A percentile compares a stretch with the other conserved stretches of the same genome.
phyloP scores from a whole-genome alignment of 306 rosid genomes.

The Albizia julibrissin region DNA sequence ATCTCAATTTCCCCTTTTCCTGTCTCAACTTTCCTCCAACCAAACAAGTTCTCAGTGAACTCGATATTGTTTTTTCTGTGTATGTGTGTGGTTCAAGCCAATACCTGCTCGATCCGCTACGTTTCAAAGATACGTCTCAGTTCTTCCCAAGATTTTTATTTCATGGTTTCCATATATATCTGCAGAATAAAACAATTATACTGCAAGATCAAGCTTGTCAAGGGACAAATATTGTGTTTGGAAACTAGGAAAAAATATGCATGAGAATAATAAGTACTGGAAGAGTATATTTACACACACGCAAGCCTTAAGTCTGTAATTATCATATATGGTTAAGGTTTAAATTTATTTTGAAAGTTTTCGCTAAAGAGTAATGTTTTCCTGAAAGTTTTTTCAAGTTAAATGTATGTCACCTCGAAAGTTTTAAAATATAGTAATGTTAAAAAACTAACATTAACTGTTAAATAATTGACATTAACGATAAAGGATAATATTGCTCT shows the following conservation, averaged over 20 bases:
- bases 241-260: background rate
- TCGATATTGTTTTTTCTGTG: background rate
- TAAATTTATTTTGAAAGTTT: too few relatives aligned
- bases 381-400: too few relatives aligned
- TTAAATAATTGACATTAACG: too few relatives aligned
- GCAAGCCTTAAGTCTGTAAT: too few relatives aligned
- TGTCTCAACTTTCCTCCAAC: too few relatives aligned
- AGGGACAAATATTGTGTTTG: background rate
- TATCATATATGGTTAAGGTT: too few relatives aligned
- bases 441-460: too few relatives aligned
- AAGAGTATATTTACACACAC: background rate
- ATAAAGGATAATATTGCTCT: too few relatives aligned
- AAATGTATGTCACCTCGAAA: too few relatives aligned
- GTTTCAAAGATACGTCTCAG: background rate
- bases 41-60: background rate
- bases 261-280: background rate
- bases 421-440: too few relatives aligned
- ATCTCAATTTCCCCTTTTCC: too few relatives aligned
- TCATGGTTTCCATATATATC: background rate
- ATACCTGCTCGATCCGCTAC: background rate
- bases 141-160: background rate
- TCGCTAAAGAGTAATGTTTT: accelerated
- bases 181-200: background rate
- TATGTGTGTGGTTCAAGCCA: background rate
- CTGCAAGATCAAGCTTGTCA: background rate